These are phyloP conservation scores for Populus euphratica DNA, from an alignment of 345 rosid genomes.

Conservation along the genomic window DNA sequence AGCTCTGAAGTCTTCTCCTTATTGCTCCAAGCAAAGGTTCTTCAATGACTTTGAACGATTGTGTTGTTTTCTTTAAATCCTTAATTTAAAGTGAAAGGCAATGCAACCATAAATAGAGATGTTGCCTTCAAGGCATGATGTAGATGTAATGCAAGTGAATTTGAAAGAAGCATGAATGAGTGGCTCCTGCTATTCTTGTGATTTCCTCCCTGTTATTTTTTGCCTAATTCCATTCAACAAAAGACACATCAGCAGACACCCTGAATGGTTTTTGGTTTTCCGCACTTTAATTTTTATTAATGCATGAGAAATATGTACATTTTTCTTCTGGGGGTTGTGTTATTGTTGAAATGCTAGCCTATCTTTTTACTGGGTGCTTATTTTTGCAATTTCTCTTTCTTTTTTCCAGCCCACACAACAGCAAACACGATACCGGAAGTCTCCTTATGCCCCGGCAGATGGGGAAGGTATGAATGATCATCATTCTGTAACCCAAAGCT, in stretches of 20 bases:
- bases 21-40: background rate
- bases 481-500: background rate
- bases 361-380: background rate
- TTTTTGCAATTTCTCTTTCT: background rate
- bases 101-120: background rate
- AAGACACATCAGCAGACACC: background rate
- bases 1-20: background rate
- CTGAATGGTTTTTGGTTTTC: background rate
- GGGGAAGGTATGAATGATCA: conserved; percentile 58
- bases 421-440: conserved; percentile 91
- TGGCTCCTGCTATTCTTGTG: background rate
- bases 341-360: background rate
- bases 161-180: background rate
- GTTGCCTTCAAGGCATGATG: background rate
- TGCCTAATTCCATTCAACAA: background rate
- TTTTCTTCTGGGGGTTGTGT: background rate
- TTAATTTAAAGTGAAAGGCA: background rate
- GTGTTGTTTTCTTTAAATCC: background rate
- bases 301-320: background rate
- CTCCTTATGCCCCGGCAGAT: conserved; percentile 81
- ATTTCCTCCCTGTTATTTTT: background rate
- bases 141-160: background rate
- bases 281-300: background rate
- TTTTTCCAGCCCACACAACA: conserved; percentile 83
- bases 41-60: background rate